These are phyloP conservation scores for Amanita brunnescens DNA, from an alignment of 768 basidiomycete species.

Conservation along the genomic window DNA sequence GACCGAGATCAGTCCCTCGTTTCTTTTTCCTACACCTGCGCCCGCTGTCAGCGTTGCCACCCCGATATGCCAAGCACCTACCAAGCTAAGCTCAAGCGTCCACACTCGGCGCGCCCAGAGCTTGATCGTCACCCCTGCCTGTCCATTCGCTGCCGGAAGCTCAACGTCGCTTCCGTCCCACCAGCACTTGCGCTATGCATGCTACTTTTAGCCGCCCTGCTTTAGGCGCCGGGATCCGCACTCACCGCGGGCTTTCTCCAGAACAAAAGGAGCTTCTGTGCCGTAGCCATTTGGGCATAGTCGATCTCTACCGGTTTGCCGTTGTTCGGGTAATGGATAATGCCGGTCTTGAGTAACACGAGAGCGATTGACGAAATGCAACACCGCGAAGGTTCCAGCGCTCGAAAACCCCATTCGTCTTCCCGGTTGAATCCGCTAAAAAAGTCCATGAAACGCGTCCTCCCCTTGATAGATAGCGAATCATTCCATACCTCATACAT, in stretches of 20 bases:
- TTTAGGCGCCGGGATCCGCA: slow-evolving; percentile 15
- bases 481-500: slow-evolving; percentile 82
- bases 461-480: neutral
- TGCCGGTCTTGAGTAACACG: slow-evolving; percentile 95
- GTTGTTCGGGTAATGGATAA: slow-evolving; percentile 63
- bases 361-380: slow-evolving; percentile 98
- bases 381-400: slow-evolving; percentile 90
- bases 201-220: slow-evolving; percentile 6
- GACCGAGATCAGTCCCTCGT: neutral
- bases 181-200: slow-evolving; percentile 92
- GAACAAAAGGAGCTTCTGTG: slow-evolving; percentile 93
- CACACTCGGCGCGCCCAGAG: slow-evolving; percentile 97
- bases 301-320: slow-evolving; percentile 78
- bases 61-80: slow-evolving; percentile 24
- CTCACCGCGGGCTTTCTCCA: slow-evolving; percentile 99
- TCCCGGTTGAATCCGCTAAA: slow-evolving; percentile 90
- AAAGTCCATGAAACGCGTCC: neutral
- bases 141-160: slow-evolving; percentile 47
- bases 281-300: slow-evolving; percentile 90
- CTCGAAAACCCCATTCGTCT: slow-evolving; percentile 98
- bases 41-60: neutral
- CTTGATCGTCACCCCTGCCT: slow-evolving; percentile 57
- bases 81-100: slow-evolving; percentile 95
- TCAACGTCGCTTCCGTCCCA: slow-evolving; percentile 97
- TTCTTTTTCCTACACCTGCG: neutral